Conservation (phyloP, 2,329 filamentous ascomycete genomes). For the Botrytis aclada region DNA sequence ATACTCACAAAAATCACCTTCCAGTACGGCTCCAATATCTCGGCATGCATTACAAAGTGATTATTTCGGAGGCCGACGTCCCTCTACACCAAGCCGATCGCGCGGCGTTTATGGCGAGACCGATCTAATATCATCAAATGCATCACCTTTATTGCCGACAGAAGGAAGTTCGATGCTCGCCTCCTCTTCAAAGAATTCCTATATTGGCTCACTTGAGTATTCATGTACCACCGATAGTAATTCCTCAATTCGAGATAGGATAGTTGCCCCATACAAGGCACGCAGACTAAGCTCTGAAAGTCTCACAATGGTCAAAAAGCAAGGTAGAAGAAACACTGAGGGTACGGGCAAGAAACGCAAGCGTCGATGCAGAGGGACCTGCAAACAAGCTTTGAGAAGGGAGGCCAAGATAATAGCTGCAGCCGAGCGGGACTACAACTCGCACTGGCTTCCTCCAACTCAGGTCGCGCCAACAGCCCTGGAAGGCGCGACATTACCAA, state of each 20-base stretch:
- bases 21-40: background rate
- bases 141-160: background rate
- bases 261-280: constrained; percentile 26
- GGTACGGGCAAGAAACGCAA: constrained; percentile 3
- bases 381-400: background rate
- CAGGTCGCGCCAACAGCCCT: constrained; percentile 26
- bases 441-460: constrained; percentile 17
- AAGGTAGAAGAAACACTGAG: constrained; percentile 22
- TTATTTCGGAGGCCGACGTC: background rate
- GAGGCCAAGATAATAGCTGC: background rate
- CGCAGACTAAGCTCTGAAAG: constrained; percentile 23
- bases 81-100: background rate
- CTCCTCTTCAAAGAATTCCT: constrained; percentile 21
- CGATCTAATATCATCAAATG: background rate
- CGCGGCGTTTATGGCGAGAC: background rate
- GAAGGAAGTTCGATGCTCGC: background rate
- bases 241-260: constrained; percentile 13
- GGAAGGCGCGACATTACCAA: background rate
- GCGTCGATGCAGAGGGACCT: constrained; percentile 14
- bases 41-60: background rate
- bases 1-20: background rate
- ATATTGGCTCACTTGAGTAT: constrained; percentile 20
- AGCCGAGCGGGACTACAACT: constrained; percentile 11
- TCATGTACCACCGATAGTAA: constrained; percentile 24
- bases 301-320: constrained; percentile 26